phyloP scores from a whole-genome alignment of 441 rosid genomes.

The Theobroma grandiflorum region DNA sequence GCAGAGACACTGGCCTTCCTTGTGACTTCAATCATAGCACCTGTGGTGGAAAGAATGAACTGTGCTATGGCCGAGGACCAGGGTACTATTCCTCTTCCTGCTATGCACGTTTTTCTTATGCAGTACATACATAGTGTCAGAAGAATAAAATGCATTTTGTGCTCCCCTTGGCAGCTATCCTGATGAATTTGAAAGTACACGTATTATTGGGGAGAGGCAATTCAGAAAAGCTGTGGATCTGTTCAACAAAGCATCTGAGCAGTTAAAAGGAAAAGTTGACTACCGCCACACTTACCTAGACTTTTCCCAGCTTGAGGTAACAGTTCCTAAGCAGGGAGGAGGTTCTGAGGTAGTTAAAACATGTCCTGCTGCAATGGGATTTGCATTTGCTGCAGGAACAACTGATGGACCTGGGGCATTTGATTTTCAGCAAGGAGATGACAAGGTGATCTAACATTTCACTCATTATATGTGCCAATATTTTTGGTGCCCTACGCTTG shows the following conservation, averaged over 20 bases:
- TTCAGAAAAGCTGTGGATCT: slow-evolving; percentile 80
- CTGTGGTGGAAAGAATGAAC: slow-evolving; percentile 88
- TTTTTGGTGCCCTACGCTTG: slow-evolving; percentile 14
- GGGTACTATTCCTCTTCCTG: slow-evolving; percentile 59
- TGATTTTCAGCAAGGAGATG: slow-evolving; percentile 97
- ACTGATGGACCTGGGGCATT: slow-evolving; percentile 99
- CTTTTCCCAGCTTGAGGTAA: slow-evolving; percentile 84
- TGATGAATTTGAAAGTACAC: slow-evolving; percentile 96
- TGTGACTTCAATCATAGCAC: slow-evolving; percentile 99
- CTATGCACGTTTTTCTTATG: slow-evolving; percentile 14
- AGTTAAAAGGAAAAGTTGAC: slow-evolving; percentile 77
- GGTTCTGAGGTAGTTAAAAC: slow-evolving; percentile 75
- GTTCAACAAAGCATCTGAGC: slow-evolving; percentile 79
- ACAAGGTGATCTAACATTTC: slow-evolving; percentile 54
- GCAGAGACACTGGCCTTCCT: slow-evolving; percentile 84
- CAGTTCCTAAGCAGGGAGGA: slow-evolving; percentile 62
- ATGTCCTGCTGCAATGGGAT: slow-evolving; percentile 98
- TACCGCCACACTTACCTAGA: slow-evolving; percentile 76
- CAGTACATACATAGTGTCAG: not conserved
- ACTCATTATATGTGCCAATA: not conserved
- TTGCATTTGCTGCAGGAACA: slow-evolving; percentile 97
- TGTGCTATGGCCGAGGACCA: slow-evolving; percentile 97
- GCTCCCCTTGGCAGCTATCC: slow-evolving; percentile 65
- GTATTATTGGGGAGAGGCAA: slow-evolving; percentile 90
- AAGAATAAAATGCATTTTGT: slow-evolving; percentile 29